Percentiles rank a stretch among this genome's conserved stretches.
These are phyloP conservation scores for Trichosporon inkin DNA, from an alignment of 1,284 basidiomycete species.

Conservation along the genomic window DNA sequence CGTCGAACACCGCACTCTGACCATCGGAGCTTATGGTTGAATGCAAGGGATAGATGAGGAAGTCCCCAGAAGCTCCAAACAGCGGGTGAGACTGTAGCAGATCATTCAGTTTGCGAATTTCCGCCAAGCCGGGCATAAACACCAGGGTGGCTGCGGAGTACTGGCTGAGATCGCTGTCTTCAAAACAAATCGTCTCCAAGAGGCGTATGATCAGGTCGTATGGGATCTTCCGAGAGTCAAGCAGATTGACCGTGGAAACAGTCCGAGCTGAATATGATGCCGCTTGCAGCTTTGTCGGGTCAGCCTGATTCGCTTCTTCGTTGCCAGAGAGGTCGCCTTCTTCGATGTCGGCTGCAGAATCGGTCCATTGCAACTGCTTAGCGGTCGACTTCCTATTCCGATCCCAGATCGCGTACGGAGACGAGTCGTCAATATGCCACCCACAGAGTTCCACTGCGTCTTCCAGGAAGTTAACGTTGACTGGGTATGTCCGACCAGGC, in stretches of 20 bases:
- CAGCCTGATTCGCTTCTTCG: slow-evolving; percentile 33
- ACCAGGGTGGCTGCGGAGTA: slow-evolving; percentile 83
- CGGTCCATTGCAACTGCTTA: slow-evolving; percentile 65
- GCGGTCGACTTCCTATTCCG: slow-evolving; percentile 51
- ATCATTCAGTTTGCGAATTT: slow-evolving; percentile 86
- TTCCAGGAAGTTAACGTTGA: slow-evolving; percentile 81
- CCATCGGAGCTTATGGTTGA: slow-evolving; percentile 86
- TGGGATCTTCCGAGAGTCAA: slow-evolving; percentile 85
- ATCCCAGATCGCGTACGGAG: slow-evolving; percentile 68
- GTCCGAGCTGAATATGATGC: slow-evolving; percentile 65
- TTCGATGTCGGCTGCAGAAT: slow-evolving; percentile 58
- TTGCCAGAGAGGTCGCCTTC: slow-evolving; percentile 51
- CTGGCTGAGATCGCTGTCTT: slow-evolving; percentile 49
- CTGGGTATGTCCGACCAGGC: slow-evolving; percentile 96
- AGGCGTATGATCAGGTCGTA: slow-evolving; percentile 85
- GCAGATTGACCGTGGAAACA: slow-evolving; percentile 71
- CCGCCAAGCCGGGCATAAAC: slow-evolving; percentile 88
- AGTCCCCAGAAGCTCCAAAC: slow-evolving; percentile 64
- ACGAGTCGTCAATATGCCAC: slow-evolving; percentile 81
- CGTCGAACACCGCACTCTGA: slow-evolving; percentile 84
- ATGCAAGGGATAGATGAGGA: slow-evolving; percentile 85
- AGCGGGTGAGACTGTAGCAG: slow-evolving; percentile 67
- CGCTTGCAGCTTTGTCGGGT: slow-evolving; percentile 44
- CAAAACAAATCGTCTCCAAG: slow-evolving; percentile 81
- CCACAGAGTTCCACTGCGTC: slow-evolving; percentile 82